Evolutionary conservation across 2,329 filamentous ascomycete species (phyloP), one percentile per base, ranked within the genome.

Genomic region (Penicillium decumbens): DNA sequence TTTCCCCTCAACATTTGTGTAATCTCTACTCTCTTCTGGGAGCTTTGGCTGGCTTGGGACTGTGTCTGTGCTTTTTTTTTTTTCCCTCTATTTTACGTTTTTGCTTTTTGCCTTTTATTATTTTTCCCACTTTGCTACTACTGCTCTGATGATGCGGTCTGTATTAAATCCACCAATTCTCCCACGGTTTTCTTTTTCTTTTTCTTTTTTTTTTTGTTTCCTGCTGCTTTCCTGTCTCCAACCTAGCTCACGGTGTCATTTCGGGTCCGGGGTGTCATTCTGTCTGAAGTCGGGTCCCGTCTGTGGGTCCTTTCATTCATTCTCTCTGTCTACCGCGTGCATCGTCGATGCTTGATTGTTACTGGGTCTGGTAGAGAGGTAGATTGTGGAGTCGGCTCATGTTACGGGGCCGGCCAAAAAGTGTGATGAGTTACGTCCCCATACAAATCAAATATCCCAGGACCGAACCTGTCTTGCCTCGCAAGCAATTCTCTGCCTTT

Each of bases 1-100:
- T 49, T 61, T 58, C 62, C 15, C 58, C 57, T 60, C 62, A 60
- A 64, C 60, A 62, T 64, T 58, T 65, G 64, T 70, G 67, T 71
- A 70, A 68, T 70, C 66, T 70, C 63, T 69, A 66, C 66, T 70
- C 64, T 66, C 61, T 56, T 60, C 57, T 60, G 65, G 65, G 67
- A 67, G 63, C 64, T 59, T 66, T 67, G 67, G 65, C 60, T 67
- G 65, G 64, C 53, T 64, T 63, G 58, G 54, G 56, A 56, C 47
- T 57, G 54, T 50, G 47, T 50, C 38, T 39, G 47, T 46, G 43
- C 51, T 33, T 50, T 44, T 47, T 33, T 50, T 44, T 47, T 43
- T 32, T 40, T 40, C 47, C 32, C 32, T 37, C 33, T 18, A 37
- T 37, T 37, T 37, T 20, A 20, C 33, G 33, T 37, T 37, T 20